Base-by-base conservation (phyloP, 2,329 filamentous ascomycete species). In the Aspergillus sp. region DNA sequence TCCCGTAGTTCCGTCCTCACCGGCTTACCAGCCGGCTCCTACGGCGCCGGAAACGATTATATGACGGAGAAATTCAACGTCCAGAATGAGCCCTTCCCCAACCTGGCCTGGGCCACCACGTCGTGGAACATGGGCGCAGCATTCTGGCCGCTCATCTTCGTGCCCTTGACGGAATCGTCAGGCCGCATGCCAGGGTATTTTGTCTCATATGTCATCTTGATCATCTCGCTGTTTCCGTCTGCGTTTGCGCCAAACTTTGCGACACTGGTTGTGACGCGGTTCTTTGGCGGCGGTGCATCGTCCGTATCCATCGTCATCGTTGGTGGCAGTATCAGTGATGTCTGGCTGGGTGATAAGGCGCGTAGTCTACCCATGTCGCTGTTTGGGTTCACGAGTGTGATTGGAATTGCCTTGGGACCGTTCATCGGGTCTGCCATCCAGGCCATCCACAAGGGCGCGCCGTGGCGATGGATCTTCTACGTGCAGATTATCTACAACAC, bases 381-480 rank as follows among this genome's bases (percentile, higher is more conserved):
- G 7, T 75, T 70, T 33, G 72, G 72, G 0, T 70, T 71, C 27
- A 69, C 66, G 0, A 64, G 71, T 27, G 65, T 75, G 4, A 62
- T 70, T 9, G 72, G 73, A 1, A 62, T 75, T 15, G 72, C 65
- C 6, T 59, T 73, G 25, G 73, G 73, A 1, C 73, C 72, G 1
- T 71, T 75, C 5, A 63, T 74, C 12, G 72, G 72, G 2, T 65
- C 64, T 30, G 60, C 67, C 0, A 67, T 71, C 22, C 57, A 70
- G 15, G 53, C 63, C 5, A 68, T 68, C 22, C 60, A 59, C 7
- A 65, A 65, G 41, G 46, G 30, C 1, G 53, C 56, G 6, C 63
- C 64, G 1, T 74, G 71, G 71, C 57, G 70, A 53, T 74, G 72
- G 71, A 72, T 74, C 33, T 75, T 71, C 51, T 64, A 70, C 23